These are phyloP conservation scores for Aplosporella prunicola DNA, from an alignment of 2,329 filamentous ascomycete species.

Conservation along the genomic window DNA sequence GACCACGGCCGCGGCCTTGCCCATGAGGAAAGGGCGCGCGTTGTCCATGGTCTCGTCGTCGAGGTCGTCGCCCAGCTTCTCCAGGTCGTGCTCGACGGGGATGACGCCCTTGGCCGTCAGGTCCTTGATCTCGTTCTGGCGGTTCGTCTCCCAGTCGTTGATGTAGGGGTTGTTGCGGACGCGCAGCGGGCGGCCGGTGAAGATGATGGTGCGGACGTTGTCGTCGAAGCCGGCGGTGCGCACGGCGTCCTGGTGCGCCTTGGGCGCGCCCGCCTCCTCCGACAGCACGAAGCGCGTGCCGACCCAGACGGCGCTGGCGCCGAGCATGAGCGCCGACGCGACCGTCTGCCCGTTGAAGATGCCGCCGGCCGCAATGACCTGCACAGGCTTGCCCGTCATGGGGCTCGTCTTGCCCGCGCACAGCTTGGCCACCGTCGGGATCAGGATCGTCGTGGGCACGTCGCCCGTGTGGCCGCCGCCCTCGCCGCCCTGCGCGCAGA, in stretches of 20 bases:
- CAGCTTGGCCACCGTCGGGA: slow-evolving; percentile 80
- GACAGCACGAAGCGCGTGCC: slow-evolving; percentile 91
- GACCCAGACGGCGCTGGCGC: slow-evolving; percentile 88
- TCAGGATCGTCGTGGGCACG: slow-evolving; percentile 82
- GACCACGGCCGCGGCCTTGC: slow-evolving; percentile 87
- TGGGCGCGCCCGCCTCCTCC: slow-evolving; percentile 88
- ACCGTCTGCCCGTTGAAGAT: slow-evolving; percentile 87
- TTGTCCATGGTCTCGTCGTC: slow-evolving; percentile 86
- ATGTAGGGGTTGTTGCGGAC: slow-evolving; percentile 94
- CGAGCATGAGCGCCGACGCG: slow-evolving; percentile 84
- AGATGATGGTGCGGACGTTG: slow-evolving; percentile 95
- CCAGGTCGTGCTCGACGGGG: slow-evolving; percentile 88
- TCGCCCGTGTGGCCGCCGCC: slow-evolving; percentile 95
- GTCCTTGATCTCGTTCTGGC: slow-evolving; percentile 80
- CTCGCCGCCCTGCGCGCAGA: slow-evolving; percentile 97
- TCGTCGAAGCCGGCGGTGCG: slow-evolving; percentile 87
- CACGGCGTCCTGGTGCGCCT: slow-evolving; percentile 92
- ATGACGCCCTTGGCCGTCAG: slow-evolving; percentile 82
- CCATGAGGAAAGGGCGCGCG: slow-evolving; percentile 87
- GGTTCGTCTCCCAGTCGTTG: slow-evolving; percentile 90
- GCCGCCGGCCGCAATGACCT: slow-evolving; percentile 87
- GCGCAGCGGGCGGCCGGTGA: slow-evolving; percentile 89
- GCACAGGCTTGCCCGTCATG: slow-evolving; percentile 76
- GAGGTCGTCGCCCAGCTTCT: slow-evolving; percentile 58
- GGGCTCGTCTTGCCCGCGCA: slow-evolving; percentile 74